These are phyloP conservation scores for Penicillium freii DNA, from an alignment of 2,329 filamentous ascomycete genomes.

Conservation along the genomic window DNA sequence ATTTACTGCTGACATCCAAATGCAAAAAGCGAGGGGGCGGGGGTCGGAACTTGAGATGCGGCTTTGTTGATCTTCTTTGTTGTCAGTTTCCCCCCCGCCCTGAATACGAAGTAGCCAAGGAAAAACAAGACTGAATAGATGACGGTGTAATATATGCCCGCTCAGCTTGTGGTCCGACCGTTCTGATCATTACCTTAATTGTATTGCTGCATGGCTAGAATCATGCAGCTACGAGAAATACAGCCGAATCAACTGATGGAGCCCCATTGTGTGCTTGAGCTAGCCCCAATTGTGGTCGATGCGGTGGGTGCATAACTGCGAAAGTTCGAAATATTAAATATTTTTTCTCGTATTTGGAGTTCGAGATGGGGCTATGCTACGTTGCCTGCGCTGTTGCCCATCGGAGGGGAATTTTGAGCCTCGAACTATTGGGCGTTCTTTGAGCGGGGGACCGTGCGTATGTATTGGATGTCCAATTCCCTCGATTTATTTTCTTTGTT, in stretches of 20 bases:
- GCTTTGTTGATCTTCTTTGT: conserved; percentile 14
- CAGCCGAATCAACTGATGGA: conserved; percentile 4
- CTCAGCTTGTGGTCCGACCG: neutral
- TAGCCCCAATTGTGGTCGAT: neutral
- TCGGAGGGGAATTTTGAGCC: neutral
- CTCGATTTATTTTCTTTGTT: neutral
- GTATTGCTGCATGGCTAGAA: neutral
- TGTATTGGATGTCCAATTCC: neutral
- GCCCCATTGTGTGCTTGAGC: conserved; percentile 7
- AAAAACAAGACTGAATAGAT: neutral
- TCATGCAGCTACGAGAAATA: neutral
- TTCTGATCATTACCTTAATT: neutral
- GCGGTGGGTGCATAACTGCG: neutral
- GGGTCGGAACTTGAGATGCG: neutral
- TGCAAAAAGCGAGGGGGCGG: neutral
- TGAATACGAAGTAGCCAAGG: neutral
- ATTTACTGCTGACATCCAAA: neutral
- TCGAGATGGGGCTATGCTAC: neutral
- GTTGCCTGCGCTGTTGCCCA: neutral
- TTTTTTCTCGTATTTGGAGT: neutral
- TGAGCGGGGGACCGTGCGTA: neutral
- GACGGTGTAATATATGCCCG: neutral
- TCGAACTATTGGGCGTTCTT: neutral
- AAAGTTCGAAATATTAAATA: rapidly evolving
- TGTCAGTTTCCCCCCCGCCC: neutral